Evolutionary conservation across 352 stramenopile genomes (phyloP).

Genomic region (Globisporangium cystogenes): DNA sequence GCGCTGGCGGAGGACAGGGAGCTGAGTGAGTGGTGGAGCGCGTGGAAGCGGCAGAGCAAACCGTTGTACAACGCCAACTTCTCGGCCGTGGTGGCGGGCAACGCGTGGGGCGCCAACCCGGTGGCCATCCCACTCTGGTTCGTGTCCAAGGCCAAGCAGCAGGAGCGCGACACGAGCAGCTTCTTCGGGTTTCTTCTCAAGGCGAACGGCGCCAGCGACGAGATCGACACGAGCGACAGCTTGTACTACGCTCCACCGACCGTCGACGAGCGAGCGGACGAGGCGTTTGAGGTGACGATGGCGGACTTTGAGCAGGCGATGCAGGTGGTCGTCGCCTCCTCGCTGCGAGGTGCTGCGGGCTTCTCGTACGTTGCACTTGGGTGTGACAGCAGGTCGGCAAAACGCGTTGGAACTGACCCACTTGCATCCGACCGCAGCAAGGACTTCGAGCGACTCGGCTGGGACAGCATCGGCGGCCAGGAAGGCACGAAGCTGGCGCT

Average conservation of each 20-base stretch:
- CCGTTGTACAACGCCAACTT: conserved; percentile 34
- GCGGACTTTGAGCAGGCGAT: conserved; percentile 74
- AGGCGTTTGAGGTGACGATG: conserved; percentile 52
- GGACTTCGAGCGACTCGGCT: conserved; percentile 49
- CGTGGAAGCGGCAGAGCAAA: conserved; percentile 43
- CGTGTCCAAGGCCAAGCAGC: neutral
- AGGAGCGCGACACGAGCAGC: neutral
- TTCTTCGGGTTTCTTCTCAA: neutral
- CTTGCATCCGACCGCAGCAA: conserved; percentile 24
- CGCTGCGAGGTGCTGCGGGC: conserved; percentile 49
- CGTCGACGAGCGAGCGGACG: neutral
- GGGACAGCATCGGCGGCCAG: conserved; percentile 76
- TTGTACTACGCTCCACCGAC: neutral
- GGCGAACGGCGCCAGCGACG: neutral
- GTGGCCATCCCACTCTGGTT: neutral
- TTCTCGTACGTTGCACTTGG: conserved; percentile 46
- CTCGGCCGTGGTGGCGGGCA: conserved; percentile 34
- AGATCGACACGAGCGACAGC: neutral
- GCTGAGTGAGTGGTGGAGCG: conserved; percentile 49
- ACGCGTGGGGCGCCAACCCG: conserved; percentile 55
- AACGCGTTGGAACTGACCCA: neutral
- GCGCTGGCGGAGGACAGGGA: conserved; percentile 40
- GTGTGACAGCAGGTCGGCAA: too few relatives aligned
- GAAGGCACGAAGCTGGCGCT: conserved; percentile 61
- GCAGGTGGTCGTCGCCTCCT: conserved; percentile 56